phyloP scores from a whole-genome alignment of 2,329 filamentous ascomycete species.

The Sporothrix pallida region DNA sequence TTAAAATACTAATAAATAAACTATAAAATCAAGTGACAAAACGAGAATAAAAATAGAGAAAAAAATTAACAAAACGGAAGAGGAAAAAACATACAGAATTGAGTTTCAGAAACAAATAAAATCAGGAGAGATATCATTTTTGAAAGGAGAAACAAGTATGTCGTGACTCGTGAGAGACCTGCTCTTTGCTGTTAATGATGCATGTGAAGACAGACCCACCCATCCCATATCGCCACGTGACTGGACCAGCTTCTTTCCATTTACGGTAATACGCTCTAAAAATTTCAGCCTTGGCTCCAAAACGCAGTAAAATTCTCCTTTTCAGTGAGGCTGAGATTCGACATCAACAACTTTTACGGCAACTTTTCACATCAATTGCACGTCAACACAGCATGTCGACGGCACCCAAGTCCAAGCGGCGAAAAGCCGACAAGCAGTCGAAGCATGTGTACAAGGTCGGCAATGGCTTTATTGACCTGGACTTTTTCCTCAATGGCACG shows the following conservation, averaged over 20 bases:
- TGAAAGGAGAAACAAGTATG: no score
- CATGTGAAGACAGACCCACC: not conserved
- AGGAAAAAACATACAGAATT: no score
- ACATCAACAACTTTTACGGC: not conserved
- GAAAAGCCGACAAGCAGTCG: conserved; percentile 29
- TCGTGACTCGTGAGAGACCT: not conserved
- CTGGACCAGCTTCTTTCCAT: not conserved
- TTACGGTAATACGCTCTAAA: conserved; percentile 19
- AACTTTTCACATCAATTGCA: not conserved
- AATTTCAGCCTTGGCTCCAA: conserved; percentile 23
- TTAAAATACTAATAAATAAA: no score
- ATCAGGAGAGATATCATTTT: no score
- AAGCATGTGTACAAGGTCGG: conserved; percentile 34
- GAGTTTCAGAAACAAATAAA: no score
- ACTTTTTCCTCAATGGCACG: conserved; percentile 33
- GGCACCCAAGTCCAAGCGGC: conserved; percentile 26
- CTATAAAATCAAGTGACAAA: no score
- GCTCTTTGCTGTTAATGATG: not conserved
- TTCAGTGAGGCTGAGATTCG: not conserved
- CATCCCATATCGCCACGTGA: conserved; percentile 3
- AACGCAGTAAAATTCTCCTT: not conserved
- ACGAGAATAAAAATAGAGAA: no score
- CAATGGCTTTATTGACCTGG: conserved; percentile 32
- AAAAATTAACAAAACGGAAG: no score
- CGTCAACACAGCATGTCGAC: conserved; percentile 27